Conservation (phyloP, 1,284 basidiomycete genomes). For the Inonotus obliquus region DNA sequence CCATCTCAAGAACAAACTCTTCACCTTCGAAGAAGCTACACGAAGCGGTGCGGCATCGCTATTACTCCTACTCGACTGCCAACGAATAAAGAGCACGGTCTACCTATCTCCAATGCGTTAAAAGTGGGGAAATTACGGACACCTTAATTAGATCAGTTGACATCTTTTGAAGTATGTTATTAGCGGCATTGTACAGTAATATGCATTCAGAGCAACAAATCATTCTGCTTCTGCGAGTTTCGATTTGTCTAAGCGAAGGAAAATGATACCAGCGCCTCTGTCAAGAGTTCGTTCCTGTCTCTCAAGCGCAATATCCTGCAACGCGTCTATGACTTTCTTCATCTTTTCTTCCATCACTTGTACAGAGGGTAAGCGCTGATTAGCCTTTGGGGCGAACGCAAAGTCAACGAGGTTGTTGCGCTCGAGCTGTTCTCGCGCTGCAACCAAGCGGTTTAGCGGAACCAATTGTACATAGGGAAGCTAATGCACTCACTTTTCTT, state of each 20-base stretch:
- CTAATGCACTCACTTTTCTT: constrained; percentile 32
- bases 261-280: constrained; percentile 37
- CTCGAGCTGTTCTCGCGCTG: constrained; percentile 48
- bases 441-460: not conserved
- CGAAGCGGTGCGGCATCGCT: not conserved
- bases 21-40: not conserved
- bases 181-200: constrained; percentile 7
- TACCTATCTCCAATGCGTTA: constrained; percentile 8
- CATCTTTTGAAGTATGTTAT: not conserved
- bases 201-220: not conserved
- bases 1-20: not conserved
- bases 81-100: constrained; percentile 17
- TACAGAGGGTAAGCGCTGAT: constrained; percentile 27
- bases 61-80: not conserved
- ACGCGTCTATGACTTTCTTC: constrained; percentile 34
- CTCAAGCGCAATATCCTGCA: constrained; percentile 47
- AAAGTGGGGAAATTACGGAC: not conserved
- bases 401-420: constrained; percentile 58
- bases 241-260: constrained; percentile 29
- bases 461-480: not conserved
- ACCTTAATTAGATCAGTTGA: not conserved
- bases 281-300: constrained; percentile 43
- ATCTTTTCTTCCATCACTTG: constrained; percentile 38
- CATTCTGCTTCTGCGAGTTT: not conserved
- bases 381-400: constrained; percentile 47